phyloP scores from a whole-genome alignment of 305 asterid genomes.

The Striga hermonthica region DNA sequence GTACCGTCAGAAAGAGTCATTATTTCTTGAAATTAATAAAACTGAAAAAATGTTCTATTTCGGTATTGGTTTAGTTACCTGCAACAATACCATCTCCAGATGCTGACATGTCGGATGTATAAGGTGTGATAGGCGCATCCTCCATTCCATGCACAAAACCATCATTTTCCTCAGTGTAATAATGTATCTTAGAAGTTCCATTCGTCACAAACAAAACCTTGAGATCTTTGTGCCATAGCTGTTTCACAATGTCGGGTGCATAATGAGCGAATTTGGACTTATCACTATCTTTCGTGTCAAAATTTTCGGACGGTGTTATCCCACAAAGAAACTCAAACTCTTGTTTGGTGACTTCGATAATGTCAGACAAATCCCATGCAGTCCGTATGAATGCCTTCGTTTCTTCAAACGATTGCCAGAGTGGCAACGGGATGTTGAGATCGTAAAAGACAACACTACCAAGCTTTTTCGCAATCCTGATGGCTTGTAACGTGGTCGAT shows the following conservation, averaged over 20 bases:
- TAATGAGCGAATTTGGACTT: conserved; percentile 77
- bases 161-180: conserved; percentile 75
- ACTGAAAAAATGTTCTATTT: background rate
- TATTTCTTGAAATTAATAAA: background rate
- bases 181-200: conserved; percentile 95
- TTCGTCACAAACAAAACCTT: conserved; percentile 86
- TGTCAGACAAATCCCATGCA: conserved; percentile 75
- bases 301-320: conserved; percentile 57
- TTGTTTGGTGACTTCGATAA: conserved; percentile 88
- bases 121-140: conserved; percentile 86
- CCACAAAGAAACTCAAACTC: conserved; percentile 91
- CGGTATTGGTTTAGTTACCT: conserved; percentile 45
- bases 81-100: conserved; percentile 93
- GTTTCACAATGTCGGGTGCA: conserved; percentile 66
- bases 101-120: conserved; percentile 88
- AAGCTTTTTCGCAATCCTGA: conserved; percentile 63
- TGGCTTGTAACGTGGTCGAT: conserved; percentile 64
- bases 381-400: conserved; percentile 55
- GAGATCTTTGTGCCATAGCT: conserved; percentile 80
- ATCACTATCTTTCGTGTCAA: conserved; percentile 64
- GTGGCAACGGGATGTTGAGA: conserved; percentile 81
- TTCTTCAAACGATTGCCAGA: conserved; percentile 80
- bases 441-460: conserved; percentile 77
- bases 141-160: conserved; percentile 85
- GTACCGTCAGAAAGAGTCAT: background rate